Evolutionary conservation across 2,329 filamentous ascomycete species (phyloP), one percentile per base, ranked within the genome.

Genomic region (Cercospora beticola): DNA sequence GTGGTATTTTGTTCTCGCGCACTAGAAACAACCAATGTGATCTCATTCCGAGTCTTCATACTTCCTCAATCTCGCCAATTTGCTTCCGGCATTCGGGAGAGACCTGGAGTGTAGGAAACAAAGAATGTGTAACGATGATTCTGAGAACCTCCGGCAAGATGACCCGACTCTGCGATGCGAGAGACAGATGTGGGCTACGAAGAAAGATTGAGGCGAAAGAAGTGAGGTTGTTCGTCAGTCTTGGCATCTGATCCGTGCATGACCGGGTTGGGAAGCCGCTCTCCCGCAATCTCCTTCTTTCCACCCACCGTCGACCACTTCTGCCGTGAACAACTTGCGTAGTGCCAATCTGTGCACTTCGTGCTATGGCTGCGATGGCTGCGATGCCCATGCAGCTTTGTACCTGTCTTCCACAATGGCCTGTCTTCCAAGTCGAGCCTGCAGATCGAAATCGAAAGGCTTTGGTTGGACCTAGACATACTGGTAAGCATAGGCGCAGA

Each of bases 401-500:
- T 57, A 57, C 23, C 4, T 14, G 6, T 57, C 23, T 16, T 57
- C 5, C n/a, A 57, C 28, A 8, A 31, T 57, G 7, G 23, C 10
- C 23, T 57, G 54, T 18, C 28, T 57, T 3, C 28, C 54, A 16
- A 5, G 54, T 6, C 65, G 62, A n/a, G 58, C 28, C 36, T 36
- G 33, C 2, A 68, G 18, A 12, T 60, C 21, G 28, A 54, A 60
- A 40, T 43, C 30, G 57, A 68, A 65, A 21, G 43, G 65, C 26
- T 66, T 65, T 14, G 66, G 66, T 54, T 67, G 57, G 14, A 31
- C 54, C 54, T 57, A n/a, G 23, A 57, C 16, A 7, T 21, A 18
- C 12, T 30, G 54, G 23, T 28, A 18, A 18, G 23, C 28, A 31
- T 28, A 1, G 26, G 23, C 10, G 31, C 31, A 36, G 54, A 28